Evolutionary conservation across 73 alveolate species (phyloP).

Genomic region (Tetrahymena elliotti): DNA sequence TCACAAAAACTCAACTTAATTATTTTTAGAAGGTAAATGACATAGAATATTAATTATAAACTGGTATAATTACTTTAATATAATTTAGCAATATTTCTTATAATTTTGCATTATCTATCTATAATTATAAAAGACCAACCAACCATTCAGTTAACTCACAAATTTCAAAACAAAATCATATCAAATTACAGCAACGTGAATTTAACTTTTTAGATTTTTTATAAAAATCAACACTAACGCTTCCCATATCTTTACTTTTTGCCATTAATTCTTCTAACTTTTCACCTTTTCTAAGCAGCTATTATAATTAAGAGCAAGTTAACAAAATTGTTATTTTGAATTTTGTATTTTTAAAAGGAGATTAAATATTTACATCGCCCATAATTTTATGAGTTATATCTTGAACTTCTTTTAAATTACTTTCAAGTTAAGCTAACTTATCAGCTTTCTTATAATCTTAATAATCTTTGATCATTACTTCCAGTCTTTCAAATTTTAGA

Average conservation of each 20-base stretch:
- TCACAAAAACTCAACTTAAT: too few relatives aligned
- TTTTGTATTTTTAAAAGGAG: neutral
- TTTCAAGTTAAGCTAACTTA: slow-evolving; percentile 71
- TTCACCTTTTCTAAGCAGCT: slow-evolving; percentile 89
- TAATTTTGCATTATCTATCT: too few relatives aligned
- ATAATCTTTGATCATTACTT: slow-evolving; percentile 65
- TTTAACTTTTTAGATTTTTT: slow-evolving; percentile 86
- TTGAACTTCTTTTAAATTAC: slow-evolving; percentile 77
- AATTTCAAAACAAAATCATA: slow-evolving; percentile 5
- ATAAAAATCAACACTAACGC: slow-evolving; percentile 81
- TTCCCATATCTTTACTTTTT: slow-evolving; percentile 83
- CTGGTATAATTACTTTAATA: too few relatives aligned
- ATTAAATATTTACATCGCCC: slow-evolving; percentile 44
- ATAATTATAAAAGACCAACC: too few relatives aligned
- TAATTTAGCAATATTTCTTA: too few relatives aligned
- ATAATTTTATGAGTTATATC: slow-evolving; percentile 83
- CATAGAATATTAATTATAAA: too few relatives aligned
- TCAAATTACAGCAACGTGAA: slow-evolving; percentile 62
- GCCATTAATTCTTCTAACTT: slow-evolving; percentile 85
- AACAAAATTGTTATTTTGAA: neutral
- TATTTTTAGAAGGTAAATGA: too few relatives aligned
- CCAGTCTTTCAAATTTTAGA: slow-evolving; percentile 68
- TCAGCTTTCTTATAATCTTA: slow-evolving; percentile 90
- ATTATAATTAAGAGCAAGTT: neutral
- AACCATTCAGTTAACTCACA: neutral